These are phyloP conservation scores for Tubosaeta brunneosetosa DNA, from an alignment of 768 basidiomycete genomes.

Conservation along the genomic window DNA sequence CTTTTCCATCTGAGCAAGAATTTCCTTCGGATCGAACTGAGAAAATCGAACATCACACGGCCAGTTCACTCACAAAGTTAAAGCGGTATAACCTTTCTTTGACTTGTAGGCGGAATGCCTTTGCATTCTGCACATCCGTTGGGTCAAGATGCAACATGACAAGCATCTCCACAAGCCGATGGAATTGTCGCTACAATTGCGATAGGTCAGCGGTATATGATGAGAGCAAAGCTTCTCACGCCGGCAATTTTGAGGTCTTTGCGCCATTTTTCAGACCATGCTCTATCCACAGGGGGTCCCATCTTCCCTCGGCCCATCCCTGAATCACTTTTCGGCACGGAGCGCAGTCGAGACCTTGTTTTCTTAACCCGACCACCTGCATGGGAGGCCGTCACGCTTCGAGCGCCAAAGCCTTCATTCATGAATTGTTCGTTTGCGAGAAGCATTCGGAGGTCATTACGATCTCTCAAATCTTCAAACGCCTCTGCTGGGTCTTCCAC, in stretches of 20 bases:
- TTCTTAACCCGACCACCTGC: constrained; percentile 43
- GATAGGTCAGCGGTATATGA: constrained; percentile 1
- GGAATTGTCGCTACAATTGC: constrained; percentile 77
- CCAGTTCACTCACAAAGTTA: constrained; percentile 69
- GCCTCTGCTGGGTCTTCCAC: constrained; percentile 98
- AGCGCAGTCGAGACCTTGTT: constrained; percentile 37
- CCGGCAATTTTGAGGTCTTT: constrained; percentile 84
- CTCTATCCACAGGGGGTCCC: constrained; percentile 71
- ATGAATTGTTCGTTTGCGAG: constrained; percentile 61
- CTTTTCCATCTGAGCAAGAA: constrained; percentile 82
- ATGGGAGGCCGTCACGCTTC: constrained; percentile 34
- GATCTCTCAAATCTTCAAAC: constrained; percentile 94
- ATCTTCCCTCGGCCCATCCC: constrained; percentile 49
- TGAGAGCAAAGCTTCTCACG: constrained; percentile 39
- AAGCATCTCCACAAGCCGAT: constrained; percentile 88
- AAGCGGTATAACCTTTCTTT: constrained; percentile 94
- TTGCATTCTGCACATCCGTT: constrained; percentile 47
- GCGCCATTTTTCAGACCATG: constrained; percentile 78
- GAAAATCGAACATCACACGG: neutral
- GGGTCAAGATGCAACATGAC: constrained; percentile 68
- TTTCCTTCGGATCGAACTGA: constrained; percentile 50
- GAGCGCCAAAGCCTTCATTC: constrained; percentile 59
- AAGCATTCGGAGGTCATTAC: constrained; percentile 82
- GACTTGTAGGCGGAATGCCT: constrained; percentile 81
- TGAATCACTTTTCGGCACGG: constrained; percentile 20